phyloP scores from a whole-genome alignment of 1,284 basidiomycete species.

The Stygiomarasmius scandens region DNA sequence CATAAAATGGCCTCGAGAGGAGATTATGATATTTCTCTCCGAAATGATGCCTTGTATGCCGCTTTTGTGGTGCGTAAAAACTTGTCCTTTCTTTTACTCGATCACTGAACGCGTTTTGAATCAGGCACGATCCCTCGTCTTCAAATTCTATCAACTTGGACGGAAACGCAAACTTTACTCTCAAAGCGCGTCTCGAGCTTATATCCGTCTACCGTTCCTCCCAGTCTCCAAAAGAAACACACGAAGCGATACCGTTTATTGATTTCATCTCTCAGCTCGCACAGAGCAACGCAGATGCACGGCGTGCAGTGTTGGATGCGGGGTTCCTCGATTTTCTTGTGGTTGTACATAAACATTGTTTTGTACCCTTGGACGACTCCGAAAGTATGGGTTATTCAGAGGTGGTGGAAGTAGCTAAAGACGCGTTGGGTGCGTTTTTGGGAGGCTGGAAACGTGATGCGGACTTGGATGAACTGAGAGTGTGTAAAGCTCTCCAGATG shows the following conservation, averaged over 20 bases:
- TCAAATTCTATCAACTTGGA: neutral
- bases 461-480: conserved; percentile 1
- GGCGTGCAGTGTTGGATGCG: conserved; percentile 15
- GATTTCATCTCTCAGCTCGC: conserved; percentile 15
- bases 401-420: conserved; percentile 7
- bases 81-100: neutral
- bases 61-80: conserved; percentile 13
- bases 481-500: conserved; percentile 6
- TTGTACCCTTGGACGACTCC: neutral
- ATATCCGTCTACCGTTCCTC: conserved; percentile 16
- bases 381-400: neutral
- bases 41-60: conserved; percentile 20
- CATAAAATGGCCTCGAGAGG: conserved; percentile 19
- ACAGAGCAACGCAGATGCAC: conserved; percentile 7
- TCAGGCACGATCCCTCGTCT: neutral
- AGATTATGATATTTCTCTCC: conserved; percentile 20
- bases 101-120: no score
- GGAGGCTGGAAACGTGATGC: neutral
- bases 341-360: conserved; percentile 7
- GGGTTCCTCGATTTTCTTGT: conserved; percentile 14
- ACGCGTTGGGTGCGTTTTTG: conserved; percentile 7
- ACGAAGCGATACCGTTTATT: conserved; percentile 18
- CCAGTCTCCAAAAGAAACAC: conserved; percentile 12
- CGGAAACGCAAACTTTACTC: neutral
- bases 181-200: conserved; percentile 14